These are phyloP conservation scores for Agarophyton chilense DNA, from an alignment of 23 red algal genomes.

Conservation along the genomic window DNA sequence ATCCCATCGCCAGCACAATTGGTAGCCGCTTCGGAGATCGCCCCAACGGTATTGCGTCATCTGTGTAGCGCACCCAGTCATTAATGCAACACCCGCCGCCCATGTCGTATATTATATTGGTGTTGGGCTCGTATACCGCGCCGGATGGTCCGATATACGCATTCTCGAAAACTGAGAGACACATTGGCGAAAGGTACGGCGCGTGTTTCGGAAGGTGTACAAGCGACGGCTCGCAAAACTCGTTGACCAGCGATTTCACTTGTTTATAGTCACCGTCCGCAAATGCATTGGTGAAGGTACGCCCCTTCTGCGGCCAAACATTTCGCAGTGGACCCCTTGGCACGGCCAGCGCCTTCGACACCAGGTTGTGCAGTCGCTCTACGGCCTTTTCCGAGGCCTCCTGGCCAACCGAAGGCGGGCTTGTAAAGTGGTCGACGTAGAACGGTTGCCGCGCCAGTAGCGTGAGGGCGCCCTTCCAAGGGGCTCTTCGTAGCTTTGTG, in stretches of 20 bases:
- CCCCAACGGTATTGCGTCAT: conserved; percentile 5
- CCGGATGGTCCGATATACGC: conserved; percentile 9
- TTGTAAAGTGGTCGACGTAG: neutral
- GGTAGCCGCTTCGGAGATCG: neutral
- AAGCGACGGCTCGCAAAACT: neutral
- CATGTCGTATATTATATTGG: conserved; percentile 24
- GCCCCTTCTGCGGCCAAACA: conserved; percentile 13
- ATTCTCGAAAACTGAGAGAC: conserved; percentile 36
- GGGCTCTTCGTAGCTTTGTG: neutral
- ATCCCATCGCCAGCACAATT: conserved; percentile 37
- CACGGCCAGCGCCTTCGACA: neutral
- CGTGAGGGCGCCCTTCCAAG: neutral
- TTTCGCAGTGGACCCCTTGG: neutral
- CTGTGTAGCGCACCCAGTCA: conserved; percentile 43
- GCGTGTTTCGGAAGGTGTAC: conserved; percentile 3
- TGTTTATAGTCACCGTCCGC: neutral
- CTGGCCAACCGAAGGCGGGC: neutral
- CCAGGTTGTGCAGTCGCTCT: neutral
- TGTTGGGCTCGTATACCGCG: conserved; percentile 22
- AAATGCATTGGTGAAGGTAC: neutral
- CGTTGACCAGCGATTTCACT: neutral
- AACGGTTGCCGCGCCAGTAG: neutral
- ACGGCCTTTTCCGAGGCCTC: neutral
- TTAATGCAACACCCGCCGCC: conserved; percentile 41
- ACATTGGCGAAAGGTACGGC: neutral